Conservation (phyloP, 345 rosid genomes). For the Trapa bicornis region DNA sequence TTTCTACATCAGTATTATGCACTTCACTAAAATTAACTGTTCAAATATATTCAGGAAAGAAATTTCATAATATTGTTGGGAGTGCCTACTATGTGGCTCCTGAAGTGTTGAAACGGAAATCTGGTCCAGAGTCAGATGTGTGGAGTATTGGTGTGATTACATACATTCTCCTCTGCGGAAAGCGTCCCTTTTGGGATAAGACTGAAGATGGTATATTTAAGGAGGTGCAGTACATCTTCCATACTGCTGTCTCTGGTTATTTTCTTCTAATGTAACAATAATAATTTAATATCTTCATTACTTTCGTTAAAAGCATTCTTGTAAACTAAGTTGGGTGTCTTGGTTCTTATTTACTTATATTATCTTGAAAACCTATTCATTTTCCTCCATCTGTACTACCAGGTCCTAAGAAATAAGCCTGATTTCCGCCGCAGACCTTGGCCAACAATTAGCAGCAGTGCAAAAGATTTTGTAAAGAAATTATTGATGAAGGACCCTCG, state of each 20-base stretch:
- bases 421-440: conserved; percentile 93
- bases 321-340: conserved; percentile 2
- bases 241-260: too few relatives aligned
- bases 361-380: neutral
- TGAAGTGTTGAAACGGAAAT: conserved; percentile 82
- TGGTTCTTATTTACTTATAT: neutral
- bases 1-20: neutral
- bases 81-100: conserved; percentile 99
- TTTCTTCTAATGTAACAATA: too few relatives aligned
- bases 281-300: too few relatives aligned
- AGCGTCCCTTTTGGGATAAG: conserved; percentile 97
- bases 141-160: conserved; percentile 99
- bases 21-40: neutral
- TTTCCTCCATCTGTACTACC: conserved; percentile 5
- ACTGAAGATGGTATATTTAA: conserved; percentile 97
- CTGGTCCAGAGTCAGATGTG: conserved; percentile 98
- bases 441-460: conserved; percentile 74
- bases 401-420: conserved; percentile 76
- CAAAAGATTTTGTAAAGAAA: conserved; percentile 89
- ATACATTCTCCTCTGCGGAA: conserved; percentile 88
- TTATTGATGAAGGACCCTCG: conserved; percentile 85
- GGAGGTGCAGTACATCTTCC: conserved; percentile 43
- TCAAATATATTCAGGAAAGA: conserved; percentile 50
- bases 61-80: conserved; percentile 81
- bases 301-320: neutral